Conservation (phyloP, 352 stramenopile genomes). For the Hyaloperonospora brassicae region DNA sequence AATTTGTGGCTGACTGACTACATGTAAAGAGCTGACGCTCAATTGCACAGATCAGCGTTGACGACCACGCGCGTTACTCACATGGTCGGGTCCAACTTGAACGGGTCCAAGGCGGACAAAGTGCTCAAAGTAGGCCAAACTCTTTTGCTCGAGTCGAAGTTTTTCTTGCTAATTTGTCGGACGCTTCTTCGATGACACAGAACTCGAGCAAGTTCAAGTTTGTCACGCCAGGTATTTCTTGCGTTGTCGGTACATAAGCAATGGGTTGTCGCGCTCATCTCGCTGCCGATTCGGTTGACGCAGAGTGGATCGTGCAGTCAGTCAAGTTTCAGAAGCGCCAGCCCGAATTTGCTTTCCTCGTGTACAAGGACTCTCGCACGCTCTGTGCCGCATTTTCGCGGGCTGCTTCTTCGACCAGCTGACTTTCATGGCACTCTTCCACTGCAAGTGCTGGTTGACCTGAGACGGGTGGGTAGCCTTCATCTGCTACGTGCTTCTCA, state of each 20-base stretch:
- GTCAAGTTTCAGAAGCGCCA: slow-evolving; percentile 56
- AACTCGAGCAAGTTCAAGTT: slow-evolving; percentile 53
- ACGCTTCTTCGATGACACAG: slow-evolving; percentile 23
- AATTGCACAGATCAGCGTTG: slow-evolving; percentile 26
- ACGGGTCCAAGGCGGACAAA: slow-evolving; percentile 64
- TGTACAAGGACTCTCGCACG: slow-evolving; percentile 49
- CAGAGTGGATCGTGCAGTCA: slow-evolving; percentile 76
- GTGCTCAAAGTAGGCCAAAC: slow-evolving; percentile 42
- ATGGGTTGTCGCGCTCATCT: background rate
- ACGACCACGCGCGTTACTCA: slow-evolving; percentile 58
- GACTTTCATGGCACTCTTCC: too few species aligned
- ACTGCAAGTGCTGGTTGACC: too few species aligned
- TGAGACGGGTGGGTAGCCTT: background rate
- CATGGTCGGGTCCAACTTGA: slow-evolving; percentile 76
- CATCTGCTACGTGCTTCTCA: background rate
- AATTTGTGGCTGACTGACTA: background rate
- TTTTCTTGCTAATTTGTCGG: slow-evolving; percentile 3
- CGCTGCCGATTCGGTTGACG: background rate
- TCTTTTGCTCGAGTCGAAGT: background rate
- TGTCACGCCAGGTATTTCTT: slow-evolving; percentile 44
- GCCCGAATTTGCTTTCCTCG: slow-evolving; percentile 57
- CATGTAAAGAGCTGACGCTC: background rate
- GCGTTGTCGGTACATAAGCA: background rate
- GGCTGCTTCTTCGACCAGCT: slow-evolving; percentile 5
- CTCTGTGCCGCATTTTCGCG: slow-evolving; percentile 19